Evolutionary conservation across 2,329 filamentous ascomycete species (phyloP).

Genomic region (Alternaria atra): DNA sequence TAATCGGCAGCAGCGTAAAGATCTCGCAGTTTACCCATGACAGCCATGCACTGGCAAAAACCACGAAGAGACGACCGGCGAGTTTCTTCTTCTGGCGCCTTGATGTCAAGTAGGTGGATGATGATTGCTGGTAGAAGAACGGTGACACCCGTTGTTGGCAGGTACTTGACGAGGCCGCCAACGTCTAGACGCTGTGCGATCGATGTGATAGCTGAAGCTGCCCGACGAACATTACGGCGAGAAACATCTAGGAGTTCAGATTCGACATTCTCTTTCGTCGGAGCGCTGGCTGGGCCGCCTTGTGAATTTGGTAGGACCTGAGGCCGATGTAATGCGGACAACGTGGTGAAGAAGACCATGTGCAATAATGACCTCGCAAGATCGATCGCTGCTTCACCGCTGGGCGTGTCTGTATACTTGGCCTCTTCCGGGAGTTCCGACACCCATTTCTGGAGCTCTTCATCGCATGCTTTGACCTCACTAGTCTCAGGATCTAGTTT

Average conservation of each 20-base stretch:
- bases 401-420: conserved; percentile 70
- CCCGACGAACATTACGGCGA: conserved; percentile 80
- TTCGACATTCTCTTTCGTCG: conserved; percentile 44
- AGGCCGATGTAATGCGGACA: conserved; percentile 89
- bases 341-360: conserved; percentile 92
- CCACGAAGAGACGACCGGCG: conserved; percentile 78
- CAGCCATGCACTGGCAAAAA: conserved; percentile 91
- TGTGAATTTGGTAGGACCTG: conserved; percentile 84
- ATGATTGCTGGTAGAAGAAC: conserved; percentile 92
- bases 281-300: conserved; percentile 57
- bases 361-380: conserved; percentile 87
- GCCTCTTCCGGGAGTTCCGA: conserved; percentile 75
- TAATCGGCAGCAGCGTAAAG: conserved; percentile 96
- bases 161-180: conserved; percentile 76
- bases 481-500: conserved; percentile 84
- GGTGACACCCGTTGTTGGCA: conserved; percentile 90
- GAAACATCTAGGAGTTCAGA: conserved; percentile 83
- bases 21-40: conserved; percentile 86
- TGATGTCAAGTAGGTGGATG: conserved; percentile 92
- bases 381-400: conserved; percentile 65
- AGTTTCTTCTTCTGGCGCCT: conserved; percentile 76
- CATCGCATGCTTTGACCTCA: conserved; percentile 80
- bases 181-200: conserved; percentile 81
- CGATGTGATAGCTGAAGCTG: conserved; percentile 83
- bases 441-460: conserved; percentile 80